Evolutionary conservation across 768 basidiomycete genomes (phyloP).

Genomic region (Termitomyces sp.): DNA sequence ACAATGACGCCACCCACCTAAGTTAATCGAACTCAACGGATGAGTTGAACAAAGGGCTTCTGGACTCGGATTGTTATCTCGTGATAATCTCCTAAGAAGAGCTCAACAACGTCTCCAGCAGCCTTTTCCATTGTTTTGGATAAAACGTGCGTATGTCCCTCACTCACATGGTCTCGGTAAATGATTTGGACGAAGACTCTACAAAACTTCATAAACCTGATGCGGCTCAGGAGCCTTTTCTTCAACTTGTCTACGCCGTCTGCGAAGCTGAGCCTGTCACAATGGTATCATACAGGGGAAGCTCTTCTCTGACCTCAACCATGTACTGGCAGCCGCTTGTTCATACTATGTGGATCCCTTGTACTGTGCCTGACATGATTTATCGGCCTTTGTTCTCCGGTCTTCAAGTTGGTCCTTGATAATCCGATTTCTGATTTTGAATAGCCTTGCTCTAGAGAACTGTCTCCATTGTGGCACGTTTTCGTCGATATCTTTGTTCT

Average conservation of each 20-base stretch:
- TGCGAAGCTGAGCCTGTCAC: too few relatives aligned
- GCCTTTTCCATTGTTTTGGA: background rate
- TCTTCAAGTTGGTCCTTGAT: background rate
- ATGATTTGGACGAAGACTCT: background rate
- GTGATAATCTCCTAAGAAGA: background rate
- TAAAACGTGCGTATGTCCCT: background rate
- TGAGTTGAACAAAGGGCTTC: background rate
- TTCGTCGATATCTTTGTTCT: background rate
- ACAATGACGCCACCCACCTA: background rate
- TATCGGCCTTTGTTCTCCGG: background rate
- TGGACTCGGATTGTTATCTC: background rate
- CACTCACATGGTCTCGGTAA: background rate
- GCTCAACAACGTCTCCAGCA: background rate
- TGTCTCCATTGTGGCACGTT: background rate
- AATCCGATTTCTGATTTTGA: background rate
- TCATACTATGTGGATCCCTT: background rate
- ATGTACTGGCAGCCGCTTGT: background rate
- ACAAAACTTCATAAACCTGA: background rate
- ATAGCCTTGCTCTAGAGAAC: background rate
- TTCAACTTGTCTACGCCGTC: background rate
- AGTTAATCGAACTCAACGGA: background rate
- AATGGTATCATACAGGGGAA: too few relatives aligned
- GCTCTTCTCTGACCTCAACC: background rate
- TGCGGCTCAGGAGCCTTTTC: background rate
- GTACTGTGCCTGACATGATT: background rate